phyloP scores from a whole-genome alignment of 2,329 filamentous ascomycete genomes.

The Cladorrhinum sp. region DNA sequence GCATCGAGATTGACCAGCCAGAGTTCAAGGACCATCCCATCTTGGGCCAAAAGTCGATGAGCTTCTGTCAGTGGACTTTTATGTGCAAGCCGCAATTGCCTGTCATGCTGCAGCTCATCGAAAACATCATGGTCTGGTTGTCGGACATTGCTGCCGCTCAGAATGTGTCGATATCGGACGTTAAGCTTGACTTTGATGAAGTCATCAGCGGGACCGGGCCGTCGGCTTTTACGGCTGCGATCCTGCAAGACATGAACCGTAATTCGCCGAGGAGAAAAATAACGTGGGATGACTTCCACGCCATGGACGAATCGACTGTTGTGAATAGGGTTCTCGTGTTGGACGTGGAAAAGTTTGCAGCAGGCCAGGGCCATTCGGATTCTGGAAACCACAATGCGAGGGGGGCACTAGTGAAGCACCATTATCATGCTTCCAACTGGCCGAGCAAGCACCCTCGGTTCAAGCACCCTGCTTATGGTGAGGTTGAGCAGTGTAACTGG shows the following conservation, averaged over 20 bases:
- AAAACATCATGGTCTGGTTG: slow-evolving; percentile 67
- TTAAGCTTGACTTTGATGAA: slow-evolving; percentile 67
- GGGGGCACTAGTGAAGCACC: slow-evolving; percentile 67
- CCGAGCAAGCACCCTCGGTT: slow-evolving; percentile 63
- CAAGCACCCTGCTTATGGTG: slow-evolving; percentile 65
- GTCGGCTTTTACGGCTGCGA: slow-evolving; percentile 64
- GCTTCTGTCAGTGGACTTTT: slow-evolving; percentile 75
- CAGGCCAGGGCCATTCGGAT: slow-evolving; percentile 70
- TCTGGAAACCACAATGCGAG: slow-evolving; percentile 67
- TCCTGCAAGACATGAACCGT: slow-evolving; percentile 61
- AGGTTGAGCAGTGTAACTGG: slow-evolving; percentile 72
- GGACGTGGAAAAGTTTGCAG: slow-evolving; percentile 69
- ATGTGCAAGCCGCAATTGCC: slow-evolving; percentile 65
- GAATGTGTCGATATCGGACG: slow-evolving; percentile 54
- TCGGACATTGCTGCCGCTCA: slow-evolving; percentile 57
- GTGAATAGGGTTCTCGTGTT: slow-evolving; percentile 64
- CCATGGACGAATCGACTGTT: slow-evolving; percentile 62
- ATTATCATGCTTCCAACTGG: slow-evolving; percentile 74
- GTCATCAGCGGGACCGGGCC: slow-evolving; percentile 70
- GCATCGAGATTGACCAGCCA: slow-evolving; percentile 69
- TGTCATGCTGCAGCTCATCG: slow-evolving; percentile 65
- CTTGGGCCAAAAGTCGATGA: slow-evolving; percentile 64
- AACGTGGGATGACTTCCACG: slow-evolving; percentile 64
- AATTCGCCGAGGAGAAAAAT: slow-evolving; percentile 42
- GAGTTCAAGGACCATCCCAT: slow-evolving; percentile 62